A percentile compares a stretch with the other conserved stretches of the same genome.
Evolutionary conservation across 805 yeast genomes (phyloP).

Genomic region (Suhomyces emberorum): DNA sequence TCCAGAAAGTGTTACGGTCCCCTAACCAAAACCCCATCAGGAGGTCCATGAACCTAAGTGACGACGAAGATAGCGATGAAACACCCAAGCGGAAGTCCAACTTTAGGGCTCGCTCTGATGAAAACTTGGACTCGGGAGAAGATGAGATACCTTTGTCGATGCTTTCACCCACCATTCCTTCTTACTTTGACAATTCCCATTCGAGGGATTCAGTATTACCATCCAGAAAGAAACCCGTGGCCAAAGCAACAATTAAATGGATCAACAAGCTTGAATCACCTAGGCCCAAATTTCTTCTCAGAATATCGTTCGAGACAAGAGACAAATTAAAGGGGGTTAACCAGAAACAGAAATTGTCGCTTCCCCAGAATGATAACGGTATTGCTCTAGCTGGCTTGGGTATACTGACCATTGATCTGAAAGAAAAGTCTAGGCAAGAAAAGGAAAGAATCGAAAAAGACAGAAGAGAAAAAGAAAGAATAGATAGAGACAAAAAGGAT

Average conservation of each 20-base stretch:
- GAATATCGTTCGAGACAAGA: conserved; percentile 20
- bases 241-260: conserved; percentile 14
- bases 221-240: conserved; percentile 9
- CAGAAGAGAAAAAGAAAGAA: not conserved
- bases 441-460: conserved; percentile 1
- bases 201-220: not conserved
- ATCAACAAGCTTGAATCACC: conserved; percentile 27
- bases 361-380: conserved; percentile 3
- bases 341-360: conserved; percentile 1
- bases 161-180: conserved; percentile 33
- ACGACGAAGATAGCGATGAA: conserved; percentile 2
- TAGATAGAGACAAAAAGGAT: conserved; percentile 4
- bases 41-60: not conserved
- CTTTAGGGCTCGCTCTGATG: not conserved
- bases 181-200: conserved; percentile 17
- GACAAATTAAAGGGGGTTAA: conserved; percentile 12
- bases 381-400: conserved; percentile 10
- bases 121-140: conserved; percentile 8
- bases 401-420: conserved; percentile 4
- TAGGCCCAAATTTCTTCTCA: conserved; percentile 24
- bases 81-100: not conserved
- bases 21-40: not conserved
- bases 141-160: conserved; percentile 30
- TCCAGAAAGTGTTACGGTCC: not conserved
- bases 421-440: conserved; percentile 2